phyloP scores from a whole-genome alignment of 192 early-diverging fungal species.

The Coemansia sp. region DNA sequence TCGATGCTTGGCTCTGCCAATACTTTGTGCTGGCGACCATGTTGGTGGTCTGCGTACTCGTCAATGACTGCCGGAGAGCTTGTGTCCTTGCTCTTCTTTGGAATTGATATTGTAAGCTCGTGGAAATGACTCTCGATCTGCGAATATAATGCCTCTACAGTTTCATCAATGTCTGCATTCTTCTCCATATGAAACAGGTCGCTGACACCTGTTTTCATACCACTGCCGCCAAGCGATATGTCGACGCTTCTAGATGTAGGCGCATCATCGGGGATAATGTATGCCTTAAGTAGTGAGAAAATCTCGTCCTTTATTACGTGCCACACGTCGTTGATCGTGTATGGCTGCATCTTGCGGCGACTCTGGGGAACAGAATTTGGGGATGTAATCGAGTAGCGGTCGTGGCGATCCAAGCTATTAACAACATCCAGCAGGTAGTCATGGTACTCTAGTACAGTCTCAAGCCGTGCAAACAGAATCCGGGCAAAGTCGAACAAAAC shows the following conservation, averaged over 20 bases:
- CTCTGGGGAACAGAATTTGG: conserved; percentile 2
- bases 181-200: conserved; percentile 54
- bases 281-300: conserved; percentile 48
- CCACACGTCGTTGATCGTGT: conserved; percentile 56
- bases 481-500: conserved; percentile 73
- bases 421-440: conserved; percentile 68
- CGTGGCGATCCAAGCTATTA: conserved; percentile 50
- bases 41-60: conserved; percentile 50
- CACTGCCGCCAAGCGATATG: conserved; percentile 13
- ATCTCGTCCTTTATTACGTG: conserved; percentile 50
- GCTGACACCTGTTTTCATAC: conserved; percentile 28
- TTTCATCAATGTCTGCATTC: conserved; percentile 23
- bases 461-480: conserved; percentile 74
- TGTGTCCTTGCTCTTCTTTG: conserved; percentile 33
- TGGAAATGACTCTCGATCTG: conserved; percentile 50
- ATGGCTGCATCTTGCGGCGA: conserved; percentile 15
- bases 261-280: conserved; percentile 45
- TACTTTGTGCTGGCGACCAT: conserved; percentile 43
- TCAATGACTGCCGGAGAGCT: conserved; percentile 43
- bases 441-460: conserved; percentile 74
- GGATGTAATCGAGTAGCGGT: conserved; percentile 38
- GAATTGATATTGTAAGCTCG: conserved; percentile 29
- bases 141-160: conserved; percentile 44
- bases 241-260: conserved; percentile 18
- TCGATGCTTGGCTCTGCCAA: conserved; percentile 52